Conservation (phyloP, 179 eudicot species). For the Patellifolia procumbens region DNA sequence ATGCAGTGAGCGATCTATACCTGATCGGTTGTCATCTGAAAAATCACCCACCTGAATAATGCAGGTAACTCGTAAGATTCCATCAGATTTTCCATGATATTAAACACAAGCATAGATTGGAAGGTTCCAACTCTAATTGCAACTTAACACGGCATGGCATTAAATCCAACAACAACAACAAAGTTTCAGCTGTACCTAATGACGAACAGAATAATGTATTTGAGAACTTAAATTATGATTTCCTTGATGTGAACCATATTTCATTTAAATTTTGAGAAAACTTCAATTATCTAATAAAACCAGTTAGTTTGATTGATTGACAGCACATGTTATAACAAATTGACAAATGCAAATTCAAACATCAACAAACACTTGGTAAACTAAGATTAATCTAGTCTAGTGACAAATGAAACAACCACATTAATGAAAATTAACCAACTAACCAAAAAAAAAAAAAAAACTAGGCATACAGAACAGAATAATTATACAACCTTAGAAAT, state of each 20-base stretch:
- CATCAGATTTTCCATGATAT: background rate
- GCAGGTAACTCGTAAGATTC: constrained; percentile 30
- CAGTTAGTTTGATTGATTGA: background rate
- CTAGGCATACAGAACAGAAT: background rate
- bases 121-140: background rate
- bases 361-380: background rate
- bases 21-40: constrained; percentile 97
- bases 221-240: background rate
- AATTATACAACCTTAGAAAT: constrained; percentile 70
- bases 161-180: background rate
- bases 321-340: background rate
- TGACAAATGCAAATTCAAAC: background rate
- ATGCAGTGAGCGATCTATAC: constrained; percentile 84
- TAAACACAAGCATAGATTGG: constrained; percentile 7
- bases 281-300: background rate
- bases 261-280: background rate
- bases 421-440: background rate
- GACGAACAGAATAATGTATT: background rate
- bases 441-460: background rate
- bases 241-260: background rate
- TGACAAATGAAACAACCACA: background rate
- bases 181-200: background rate
- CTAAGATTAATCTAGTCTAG: background rate
- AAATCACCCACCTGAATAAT: constrained; percentile 93
- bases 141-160: background rate